phyloP scores from a whole-genome alignment of 257 asterid species.

The Lavandula angustifolia region DNA sequence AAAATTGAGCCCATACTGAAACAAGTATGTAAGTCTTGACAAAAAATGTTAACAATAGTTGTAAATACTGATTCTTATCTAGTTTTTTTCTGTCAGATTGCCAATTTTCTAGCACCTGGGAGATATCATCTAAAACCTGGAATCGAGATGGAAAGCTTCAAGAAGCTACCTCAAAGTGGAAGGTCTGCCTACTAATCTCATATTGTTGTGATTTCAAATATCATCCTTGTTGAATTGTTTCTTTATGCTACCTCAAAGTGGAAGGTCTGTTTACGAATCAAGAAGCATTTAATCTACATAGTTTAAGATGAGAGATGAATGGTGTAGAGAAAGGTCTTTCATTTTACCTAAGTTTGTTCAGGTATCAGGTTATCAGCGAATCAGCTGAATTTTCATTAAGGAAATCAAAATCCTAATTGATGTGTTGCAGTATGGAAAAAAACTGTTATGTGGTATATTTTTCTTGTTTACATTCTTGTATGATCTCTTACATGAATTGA shows the following conservation, averaged over 20 bases:
- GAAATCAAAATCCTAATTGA: constrained; percentile 13
- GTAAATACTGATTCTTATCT: constrained; percentile 27
- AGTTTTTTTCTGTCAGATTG: constrained; percentile 56
- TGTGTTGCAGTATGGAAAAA: constrained; percentile 3
- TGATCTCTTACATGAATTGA: constrained; percentile 7
- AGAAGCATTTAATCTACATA: constrained; percentile 1
- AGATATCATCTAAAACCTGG: constrained; percentile 78
- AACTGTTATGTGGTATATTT: constrained; percentile 7
- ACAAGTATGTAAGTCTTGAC: constrained; percentile 56
- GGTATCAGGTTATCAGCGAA: background rate
- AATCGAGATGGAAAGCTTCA: constrained; percentile 57
- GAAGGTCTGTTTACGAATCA: background rate
- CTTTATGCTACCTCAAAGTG: background rate
- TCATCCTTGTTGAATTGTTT: background rate
- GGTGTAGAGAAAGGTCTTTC: background rate
- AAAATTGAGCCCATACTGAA: constrained; percentile 81
- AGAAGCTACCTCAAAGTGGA: constrained; percentile 66
- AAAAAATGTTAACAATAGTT: constrained; percentile 16
- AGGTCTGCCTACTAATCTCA: constrained; percentile 51
- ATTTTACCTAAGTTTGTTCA: constrained; percentile 14
- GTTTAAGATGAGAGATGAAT: constrained; percentile 17
- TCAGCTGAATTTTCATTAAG: constrained; percentile 14
- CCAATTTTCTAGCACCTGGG: constrained; percentile 76
- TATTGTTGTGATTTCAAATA: constrained; percentile 8
- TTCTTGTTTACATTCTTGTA: background rate